Base-by-base conservation (phyloP, 202 grass and related monocot genomes). In the Schoenoplectus tabernaemontani region DNA sequence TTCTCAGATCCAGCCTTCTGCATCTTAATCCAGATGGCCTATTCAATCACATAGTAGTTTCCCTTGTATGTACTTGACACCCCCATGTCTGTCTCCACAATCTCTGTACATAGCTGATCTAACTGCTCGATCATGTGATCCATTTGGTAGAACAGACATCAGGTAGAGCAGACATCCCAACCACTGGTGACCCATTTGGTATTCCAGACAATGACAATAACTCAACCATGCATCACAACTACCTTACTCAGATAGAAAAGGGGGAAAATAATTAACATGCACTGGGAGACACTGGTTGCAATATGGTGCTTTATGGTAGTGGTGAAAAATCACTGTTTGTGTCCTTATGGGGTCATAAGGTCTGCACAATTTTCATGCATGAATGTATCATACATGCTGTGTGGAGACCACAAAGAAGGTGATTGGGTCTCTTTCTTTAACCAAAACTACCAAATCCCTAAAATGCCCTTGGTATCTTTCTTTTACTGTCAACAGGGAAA, bases 141-240 rank as follows among this genome's bases (percentile, higher is more conserved):
- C n/a, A n/a, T 76, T 99, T 99, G 73, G 90, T 85, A 33, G 90
- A 85, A 83, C 95, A 71, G 46, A 99, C 83, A 71, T 95, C 90
- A 39, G 84, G 91, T 46, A 99, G 90, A 87, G 95, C 85, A 44
- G 86, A 91, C 28, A 99, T 54, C 91, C 96, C n/a, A 50, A 86
- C 96, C 60, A 99, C 86, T 17, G 88, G 76, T 54, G 88, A 92
- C 86, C 86, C 85, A 75, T 72, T 43, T n/a, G 90, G 71, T 17
- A 89, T 9, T 73, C 87, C 72, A 44, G 83, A 89, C 74, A 89
- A 60, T 9, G 82, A 83, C 15, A 89, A 68, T 75, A 89, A 68
- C 53, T 89, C 87, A 16, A 89, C 79, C n/a, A n/a, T n/a, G n/a
- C 51, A 88, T 70, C 62, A 86, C 79, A 43, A 69, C 83, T 22